A percentile compares a stretch with the other conserved stretches of the same genome.
Conservation (phyloP, 805 yeast species). For the Ogataea paradorogensis region DNA sequence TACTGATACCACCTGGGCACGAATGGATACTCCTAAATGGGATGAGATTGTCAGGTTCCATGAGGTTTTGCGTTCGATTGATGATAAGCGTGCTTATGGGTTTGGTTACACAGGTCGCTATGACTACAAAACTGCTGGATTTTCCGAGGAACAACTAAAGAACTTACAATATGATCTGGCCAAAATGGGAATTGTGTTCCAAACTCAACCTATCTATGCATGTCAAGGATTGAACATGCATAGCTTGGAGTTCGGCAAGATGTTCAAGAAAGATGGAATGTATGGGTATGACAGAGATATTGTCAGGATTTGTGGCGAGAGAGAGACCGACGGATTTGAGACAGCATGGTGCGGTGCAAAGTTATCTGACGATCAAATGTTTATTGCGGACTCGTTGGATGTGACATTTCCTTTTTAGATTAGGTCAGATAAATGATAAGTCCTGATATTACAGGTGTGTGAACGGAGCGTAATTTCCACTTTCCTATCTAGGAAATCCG, state of each 20-base stretch:
- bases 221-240: constrained; percentile 57
- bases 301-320: constrained; percentile 13
- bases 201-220: constrained; percentile 48
- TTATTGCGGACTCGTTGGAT: constrained; percentile 19
- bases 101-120: constrained; percentile 61
- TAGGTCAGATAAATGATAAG: background rate
- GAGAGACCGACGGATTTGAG: constrained; percentile 20
- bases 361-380: constrained; percentile 22
- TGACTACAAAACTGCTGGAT: constrained; percentile 60
- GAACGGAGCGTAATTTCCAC: background rate
- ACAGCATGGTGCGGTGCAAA: constrained; percentile 24
- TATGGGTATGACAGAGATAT: constrained; percentile 32
- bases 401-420: constrained; percentile 13
- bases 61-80: constrained; percentile 41
- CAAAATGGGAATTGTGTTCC: constrained; percentile 51
- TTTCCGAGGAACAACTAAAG: constrained; percentile 42
- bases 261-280: constrained; percentile 56
- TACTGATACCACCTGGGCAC: constrained; percentile 61
- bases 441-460: constrained; percentile 5
- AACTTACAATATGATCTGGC: constrained; percentile 55
- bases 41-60: constrained; percentile 50
- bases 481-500: constrained; percentile 7
- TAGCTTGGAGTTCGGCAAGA: constrained; percentile 47
- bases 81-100: constrained; percentile 53
- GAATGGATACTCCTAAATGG: constrained; percentile 60